phyloP scores from a whole-genome alignment of 805 yeast species.

The Crinitomyces ghanaensis region DNA sequence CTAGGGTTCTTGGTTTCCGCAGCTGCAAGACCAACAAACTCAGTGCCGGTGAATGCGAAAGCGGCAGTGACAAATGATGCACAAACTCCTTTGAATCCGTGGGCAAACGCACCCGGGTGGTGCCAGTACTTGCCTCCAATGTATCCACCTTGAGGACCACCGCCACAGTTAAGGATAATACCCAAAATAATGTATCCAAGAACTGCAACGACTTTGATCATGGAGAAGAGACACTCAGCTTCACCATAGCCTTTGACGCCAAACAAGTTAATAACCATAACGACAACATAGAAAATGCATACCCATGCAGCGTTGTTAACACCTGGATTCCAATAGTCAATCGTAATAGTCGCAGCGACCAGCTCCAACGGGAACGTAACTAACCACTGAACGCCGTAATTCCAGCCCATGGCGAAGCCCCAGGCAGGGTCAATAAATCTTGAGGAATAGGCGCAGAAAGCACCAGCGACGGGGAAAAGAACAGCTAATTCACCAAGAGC shows the following conservation, averaged over 20 bases:
- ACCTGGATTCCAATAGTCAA: slow-evolving; percentile 48
- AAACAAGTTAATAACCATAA: slow-evolving; percentile 39
- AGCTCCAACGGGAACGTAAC: slow-evolving; percentile 55
- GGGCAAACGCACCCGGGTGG: slow-evolving; percentile 43
- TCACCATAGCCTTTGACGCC: slow-evolving; percentile 57
- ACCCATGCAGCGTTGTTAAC: slow-evolving; percentile 47
- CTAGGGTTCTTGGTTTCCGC: slow-evolving; percentile 66
- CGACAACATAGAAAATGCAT: slow-evolving; percentile 39
- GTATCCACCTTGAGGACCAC: slow-evolving; percentile 36
- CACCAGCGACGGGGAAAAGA: slow-evolving; percentile 48
- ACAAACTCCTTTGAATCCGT: slow-evolving; percentile 55
- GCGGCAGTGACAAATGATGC: slow-evolving; percentile 62
- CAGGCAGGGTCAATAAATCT: slow-evolving; percentile 54
- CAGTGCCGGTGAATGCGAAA: slow-evolving; percentile 68
- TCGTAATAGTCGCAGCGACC: slow-evolving; percentile 47
- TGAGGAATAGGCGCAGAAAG: slow-evolving; percentile 46
- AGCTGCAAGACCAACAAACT: slow-evolving; percentile 59
- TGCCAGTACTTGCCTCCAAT: slow-evolving; percentile 31
- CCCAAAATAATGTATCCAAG: slow-evolving; percentile 52
- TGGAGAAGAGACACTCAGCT: slow-evolving; percentile 51
- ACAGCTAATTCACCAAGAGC: slow-evolving; percentile 63
- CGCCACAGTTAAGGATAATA: slow-evolving; percentile 38
- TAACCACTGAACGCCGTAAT: slow-evolving; percentile 52
- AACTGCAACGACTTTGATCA: slow-evolving; percentile 48
- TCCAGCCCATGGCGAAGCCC: slow-evolving; percentile 65